Conservation (phyloP, 306 rosid species). For the Malus orientalis region DNA sequence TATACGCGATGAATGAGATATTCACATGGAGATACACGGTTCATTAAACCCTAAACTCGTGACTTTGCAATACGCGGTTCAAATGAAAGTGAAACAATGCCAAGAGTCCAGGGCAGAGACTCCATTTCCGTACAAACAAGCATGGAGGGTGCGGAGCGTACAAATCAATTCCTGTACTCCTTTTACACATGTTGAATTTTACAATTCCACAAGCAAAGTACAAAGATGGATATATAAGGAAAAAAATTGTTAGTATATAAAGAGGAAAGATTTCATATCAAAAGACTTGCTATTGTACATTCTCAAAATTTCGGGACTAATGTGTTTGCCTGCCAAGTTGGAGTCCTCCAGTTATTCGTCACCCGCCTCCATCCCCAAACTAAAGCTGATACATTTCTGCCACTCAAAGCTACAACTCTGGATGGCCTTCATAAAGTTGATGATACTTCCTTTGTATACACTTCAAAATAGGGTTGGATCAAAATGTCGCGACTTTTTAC, state of each 20-base stretch:
- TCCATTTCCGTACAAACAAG: not conserved
- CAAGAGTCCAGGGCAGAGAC: not conserved
- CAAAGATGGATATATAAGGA: not conserved
- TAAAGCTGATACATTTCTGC: not conserved
- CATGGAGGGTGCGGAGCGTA: not conserved
- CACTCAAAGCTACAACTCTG: conserved; percentile 1
- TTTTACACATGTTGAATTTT: not conserved
- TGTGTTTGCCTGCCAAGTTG: not conserved
- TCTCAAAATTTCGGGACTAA: not conserved
- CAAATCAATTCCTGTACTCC: not conserved
- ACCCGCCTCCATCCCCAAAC: not conserved
- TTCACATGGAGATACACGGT: not conserved
- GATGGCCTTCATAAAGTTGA: conserved; percentile 17
- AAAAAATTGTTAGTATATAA: not conserved
- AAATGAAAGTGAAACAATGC: not conserved
- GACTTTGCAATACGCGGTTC: not conserved
- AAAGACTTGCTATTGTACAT: not conserved
- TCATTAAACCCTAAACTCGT: not conserved
- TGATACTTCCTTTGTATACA: conserved; percentile 17
- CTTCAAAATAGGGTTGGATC: conserved; percentile 17
- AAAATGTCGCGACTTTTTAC: conserved; percentile 12
- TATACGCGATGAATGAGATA: too few species aligned
- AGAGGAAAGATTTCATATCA: not conserved
- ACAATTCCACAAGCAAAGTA: not conserved
- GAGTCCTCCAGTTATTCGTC: not conserved